These are phyloP conservation scores for Talaromyces stipitatus DNA, from an alignment of 495 filamentous ascomycete species.

Conservation along the genomic window DNA sequence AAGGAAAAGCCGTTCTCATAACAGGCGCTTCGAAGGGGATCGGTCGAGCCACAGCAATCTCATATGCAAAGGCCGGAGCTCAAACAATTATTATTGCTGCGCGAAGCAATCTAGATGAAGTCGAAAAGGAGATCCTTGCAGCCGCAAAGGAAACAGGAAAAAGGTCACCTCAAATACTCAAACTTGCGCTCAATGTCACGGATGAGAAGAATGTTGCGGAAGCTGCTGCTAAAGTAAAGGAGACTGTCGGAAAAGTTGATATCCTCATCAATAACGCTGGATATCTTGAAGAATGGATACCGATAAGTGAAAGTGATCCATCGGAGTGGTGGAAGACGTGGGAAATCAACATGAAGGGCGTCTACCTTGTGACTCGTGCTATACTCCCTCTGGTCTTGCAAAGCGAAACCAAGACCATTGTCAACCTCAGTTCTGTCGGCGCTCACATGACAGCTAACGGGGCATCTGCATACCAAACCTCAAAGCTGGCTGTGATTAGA, in stretches of 20 bases:
- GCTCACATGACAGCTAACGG: slow-evolving; percentile 23
- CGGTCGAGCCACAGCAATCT: slow-evolving; percentile 32
- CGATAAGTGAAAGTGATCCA: slow-evolving; percentile 33
- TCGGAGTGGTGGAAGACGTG: slow-evolving; percentile 37
- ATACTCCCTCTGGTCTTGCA: slow-evolving; percentile 39
- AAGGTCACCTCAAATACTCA: slow-evolving; percentile 31
- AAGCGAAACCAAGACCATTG: slow-evolving; percentile 37
- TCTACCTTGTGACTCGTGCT: slow-evolving; percentile 31
- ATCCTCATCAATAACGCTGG: slow-evolving; percentile 52
- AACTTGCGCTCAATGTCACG: slow-evolving; percentile 36
- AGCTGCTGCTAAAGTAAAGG: slow-evolving; percentile 19
- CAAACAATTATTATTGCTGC: slow-evolving; percentile 39
- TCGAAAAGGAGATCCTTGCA: slow-evolving; percentile 21
- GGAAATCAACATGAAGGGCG: slow-evolving; percentile 40
- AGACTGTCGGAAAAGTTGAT: slow-evolving; percentile 33
- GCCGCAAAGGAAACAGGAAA: slow-evolving; percentile 27
- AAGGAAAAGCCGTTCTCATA: slow-evolving; percentile 36
- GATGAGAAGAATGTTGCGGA: slow-evolving; percentile 24
- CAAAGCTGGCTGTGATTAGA: slow-evolving; percentile 42
- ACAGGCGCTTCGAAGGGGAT: slow-evolving; percentile 44
- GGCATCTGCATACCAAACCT: slow-evolving; percentile 32
- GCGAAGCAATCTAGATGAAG: slow-evolving; percentile 29
- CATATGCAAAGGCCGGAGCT: slow-evolving; percentile 40
- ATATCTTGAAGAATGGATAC: slow-evolving; percentile 21
- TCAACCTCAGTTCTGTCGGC: slow-evolving; percentile 38